Conservation (phyloP, 192 early-diverging fungal species). For the Coemansia sp. region DNA sequence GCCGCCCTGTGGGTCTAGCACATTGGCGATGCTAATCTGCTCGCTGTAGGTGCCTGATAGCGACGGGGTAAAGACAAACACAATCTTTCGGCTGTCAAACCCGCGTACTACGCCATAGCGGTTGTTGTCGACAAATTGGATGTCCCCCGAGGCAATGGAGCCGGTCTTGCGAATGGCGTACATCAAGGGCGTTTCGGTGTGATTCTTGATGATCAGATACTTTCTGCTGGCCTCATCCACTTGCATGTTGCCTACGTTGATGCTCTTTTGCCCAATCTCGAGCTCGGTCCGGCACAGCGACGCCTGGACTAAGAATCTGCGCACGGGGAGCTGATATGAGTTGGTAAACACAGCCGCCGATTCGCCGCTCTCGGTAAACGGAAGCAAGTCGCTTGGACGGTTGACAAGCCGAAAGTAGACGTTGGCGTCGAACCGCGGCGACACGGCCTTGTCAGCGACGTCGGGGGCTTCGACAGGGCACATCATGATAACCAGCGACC, state of each 20-base stretch:
- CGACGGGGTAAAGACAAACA: constrained; percentile 89
- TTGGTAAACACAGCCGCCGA: constrained; percentile 19
- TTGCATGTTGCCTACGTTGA: constrained; percentile 93
- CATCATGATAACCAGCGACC: constrained; percentile 72
- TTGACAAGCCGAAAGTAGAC: constrained; percentile 82
- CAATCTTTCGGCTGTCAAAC: constrained; percentile 88
- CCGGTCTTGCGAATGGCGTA: constrained; percentile 94
- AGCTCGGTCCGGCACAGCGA: constrained; percentile 82
- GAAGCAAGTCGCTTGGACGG: constrained; percentile 85
- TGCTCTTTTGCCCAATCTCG: constrained; percentile 93
- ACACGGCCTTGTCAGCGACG: constrained; percentile 1
- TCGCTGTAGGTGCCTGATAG: constrained; percentile 87
- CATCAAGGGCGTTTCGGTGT: constrained; percentile 82
- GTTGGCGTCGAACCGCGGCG: constrained; percentile 54
- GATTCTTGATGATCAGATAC: constrained; percentile 89
- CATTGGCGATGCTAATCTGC: constrained; percentile 81
- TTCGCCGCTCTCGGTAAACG: constrained; percentile 58
- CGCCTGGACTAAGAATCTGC: constrained; percentile 87
- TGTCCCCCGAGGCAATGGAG: constrained; percentile 88
- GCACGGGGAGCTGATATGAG: constrained; percentile 63
- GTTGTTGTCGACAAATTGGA: constrained; percentile 68
- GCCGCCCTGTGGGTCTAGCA: constrained; percentile 79
- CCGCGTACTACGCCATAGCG: constrained; percentile 85
- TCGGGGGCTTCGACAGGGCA: constrained; percentile 49
- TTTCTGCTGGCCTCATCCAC: constrained; percentile 74